Evolutionary conservation across 2,329 filamentous ascomycete species (phyloP).

Genomic region (Plenodomus tracheiphilus): DNA sequence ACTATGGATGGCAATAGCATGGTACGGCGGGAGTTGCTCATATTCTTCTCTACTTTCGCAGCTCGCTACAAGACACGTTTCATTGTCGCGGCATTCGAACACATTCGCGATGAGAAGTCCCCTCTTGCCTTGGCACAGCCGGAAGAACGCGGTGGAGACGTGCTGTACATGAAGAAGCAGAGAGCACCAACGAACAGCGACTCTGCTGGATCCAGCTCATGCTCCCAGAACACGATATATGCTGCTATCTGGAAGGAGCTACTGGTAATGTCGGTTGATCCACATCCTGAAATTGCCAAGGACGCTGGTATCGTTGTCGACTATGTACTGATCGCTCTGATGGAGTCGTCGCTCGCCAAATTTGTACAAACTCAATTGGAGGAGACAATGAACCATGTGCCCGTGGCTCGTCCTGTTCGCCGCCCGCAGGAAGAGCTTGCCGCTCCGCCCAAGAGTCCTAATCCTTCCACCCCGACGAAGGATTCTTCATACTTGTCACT

Average conservation of each 20-base stretch:
- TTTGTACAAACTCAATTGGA: constrained; percentile 73
- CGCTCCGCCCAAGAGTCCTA: constrained; percentile 50
- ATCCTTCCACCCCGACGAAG: constrained; percentile 54
- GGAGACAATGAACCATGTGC: constrained; percentile 60
- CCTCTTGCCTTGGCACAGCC: constrained; percentile 13
- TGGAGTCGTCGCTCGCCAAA: constrained; percentile 74
- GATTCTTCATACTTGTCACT: constrained; percentile 61
- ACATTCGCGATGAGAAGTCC: constrained; percentile 76
- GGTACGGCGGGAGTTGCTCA: constrained; percentile 88
- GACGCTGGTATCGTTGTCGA: constrained; percentile 86
- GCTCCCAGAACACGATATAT: constrained; percentile 85
- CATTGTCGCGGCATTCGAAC: constrained; percentile 87
- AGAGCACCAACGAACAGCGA: constrained; percentile 16
- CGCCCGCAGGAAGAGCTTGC: constrained; percentile 34
- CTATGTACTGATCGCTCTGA: constrained; percentile 75
- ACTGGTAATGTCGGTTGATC: constrained; percentile 87
- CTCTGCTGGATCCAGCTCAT: constrained; percentile 19
- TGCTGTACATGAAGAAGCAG: constrained; percentile 38
- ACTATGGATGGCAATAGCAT: constrained; percentile 91
- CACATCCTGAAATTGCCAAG: constrained; percentile 87
- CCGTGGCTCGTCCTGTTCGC: constrained; percentile 51
- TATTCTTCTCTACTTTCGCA: constrained; percentile 92
- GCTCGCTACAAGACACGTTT: constrained; percentile 91
- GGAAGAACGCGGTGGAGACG: constrained; percentile 33
- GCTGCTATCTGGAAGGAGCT: constrained; percentile 93